These are phyloP conservation scores for Aethionema arabicum DNA, from an alignment of 345 rosid species.

Conservation along the genomic window DNA sequence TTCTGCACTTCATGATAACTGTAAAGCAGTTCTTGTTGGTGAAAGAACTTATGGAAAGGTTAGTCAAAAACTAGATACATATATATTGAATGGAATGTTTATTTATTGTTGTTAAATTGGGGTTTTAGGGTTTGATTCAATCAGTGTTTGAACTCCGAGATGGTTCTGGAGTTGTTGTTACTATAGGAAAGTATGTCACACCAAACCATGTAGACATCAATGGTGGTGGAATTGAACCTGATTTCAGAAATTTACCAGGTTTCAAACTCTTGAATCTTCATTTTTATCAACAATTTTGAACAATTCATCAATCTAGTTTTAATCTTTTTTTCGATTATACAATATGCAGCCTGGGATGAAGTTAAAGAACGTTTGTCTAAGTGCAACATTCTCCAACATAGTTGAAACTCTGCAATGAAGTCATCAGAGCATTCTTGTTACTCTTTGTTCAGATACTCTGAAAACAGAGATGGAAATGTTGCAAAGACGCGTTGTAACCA, in stretches of 20 bases:
- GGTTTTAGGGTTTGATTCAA: conserved; percentile 77
- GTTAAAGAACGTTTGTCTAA: conserved; percentile 53
- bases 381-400: conserved; percentile 54
- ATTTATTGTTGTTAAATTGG: conserved; percentile 1
- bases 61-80: not conserved
- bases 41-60: conserved; percentile 95
- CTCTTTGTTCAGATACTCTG: not conserved
- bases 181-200: conserved; percentile 84
- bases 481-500: not conserved
- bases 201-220: conserved; percentile 89
- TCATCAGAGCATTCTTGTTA: not conserved
- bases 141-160: conserved; percentile 87
- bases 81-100: conserved; percentile 19
- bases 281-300: not conserved
- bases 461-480: not conserved
- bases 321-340: conserved; percentile 6
- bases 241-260: conserved; percentile 71
- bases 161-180: conserved; percentile 89
- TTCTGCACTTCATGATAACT: conserved; percentile 97
- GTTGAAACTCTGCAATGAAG: conserved; percentile 35
- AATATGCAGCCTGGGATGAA: conserved; percentile 69
- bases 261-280: conserved; percentile 24
- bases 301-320: conserved; percentile 1
- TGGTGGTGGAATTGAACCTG: conserved; percentile 90
- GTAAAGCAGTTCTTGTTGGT: conserved; percentile 94